A percentile compares a stretch with the other conserved stretches of the same genome.
Conservation (phyloP, 1,284 basidiomycete genomes). For the Laetiporus sulphureus region DNA sequence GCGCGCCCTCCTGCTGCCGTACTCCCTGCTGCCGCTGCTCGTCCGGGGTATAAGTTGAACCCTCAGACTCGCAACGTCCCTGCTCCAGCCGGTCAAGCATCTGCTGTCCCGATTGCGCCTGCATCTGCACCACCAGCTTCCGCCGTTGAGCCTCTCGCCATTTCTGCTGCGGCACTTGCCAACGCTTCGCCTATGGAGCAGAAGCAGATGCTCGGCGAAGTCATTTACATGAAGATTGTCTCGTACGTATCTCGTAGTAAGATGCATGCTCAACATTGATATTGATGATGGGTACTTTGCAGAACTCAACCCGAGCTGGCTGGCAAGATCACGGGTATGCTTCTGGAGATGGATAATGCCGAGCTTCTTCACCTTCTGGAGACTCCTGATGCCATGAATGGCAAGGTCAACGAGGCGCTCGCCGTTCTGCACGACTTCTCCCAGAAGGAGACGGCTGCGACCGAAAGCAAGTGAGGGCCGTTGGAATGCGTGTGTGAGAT, state of each 20-base stretch:
- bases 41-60: constrained; percentile 21
- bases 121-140: constrained; percentile 32
- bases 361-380: constrained; percentile 87
- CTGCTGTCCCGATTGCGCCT: constrained; percentile 23
- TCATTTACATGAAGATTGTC: constrained; percentile 85
- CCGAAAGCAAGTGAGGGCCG: constrained; percentile 17
- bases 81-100: constrained; percentile 28
- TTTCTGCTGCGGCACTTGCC: constrained; percentile 54
- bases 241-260: constrained; percentile 50
- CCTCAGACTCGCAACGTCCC: constrained; percentile 28
- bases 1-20: constrained; percentile 39
- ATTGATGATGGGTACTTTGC: constrained; percentile 9
- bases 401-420: constrained; percentile 88
- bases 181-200: constrained; percentile 81
- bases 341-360: constrained; percentile 94
- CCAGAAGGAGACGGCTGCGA: constrained; percentile 38
- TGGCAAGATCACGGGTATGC: constrained; percentile 97
- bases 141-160: constrained; percentile 27
- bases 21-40: constrained; percentile 30
- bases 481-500: constrained; percentile 17
- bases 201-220: constrained; percentile 95
- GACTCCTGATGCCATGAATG: constrained; percentile 69
- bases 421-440: constrained; percentile 74
- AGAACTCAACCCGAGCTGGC: constrained; percentile 81
- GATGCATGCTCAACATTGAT: too few relatives aligned